Evolutionary conservation across 2,329 filamentous ascomycete genomes (phyloP), one percentile per base, ranked within the genome.

Genomic region (Fusarium euwallaceae): DNA sequence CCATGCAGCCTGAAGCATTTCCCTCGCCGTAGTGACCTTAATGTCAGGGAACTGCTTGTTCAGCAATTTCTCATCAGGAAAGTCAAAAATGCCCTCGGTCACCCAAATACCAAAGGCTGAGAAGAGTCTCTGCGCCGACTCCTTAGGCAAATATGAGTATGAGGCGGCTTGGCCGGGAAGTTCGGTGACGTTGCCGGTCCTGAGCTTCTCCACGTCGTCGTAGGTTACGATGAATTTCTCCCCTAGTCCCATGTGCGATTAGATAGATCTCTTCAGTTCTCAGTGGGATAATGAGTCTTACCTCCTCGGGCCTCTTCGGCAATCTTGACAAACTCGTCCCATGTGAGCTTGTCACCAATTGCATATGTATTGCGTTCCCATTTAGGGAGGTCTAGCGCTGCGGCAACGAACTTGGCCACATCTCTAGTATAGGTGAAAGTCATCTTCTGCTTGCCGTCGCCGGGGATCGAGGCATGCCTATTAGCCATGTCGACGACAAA

Each of bases 401-500:
- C 43, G 16, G 24, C 20, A 12, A 45, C 43, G 16, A 45, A 45
- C 43, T 45, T 45, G 43, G 43, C 43, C 20, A 45, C 20, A 22
- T 45, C 43, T 3, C 24, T 45, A 0, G 43, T 24, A 7, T 55
- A 55, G 2, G 27, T 55, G n/a, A 55, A 32, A 5, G 51, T 6
- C 51, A 55, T 55, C 17, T 27, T 32, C 27, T 55, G 51, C 10
- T 32, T 32, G 29, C 51, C 51, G 10, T 55, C 53, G 8, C 62
- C 62, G 3, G 62, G 62, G 27, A 64, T 59, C 1, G 51, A 20
- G 12, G 62, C 62, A 16, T 20, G 11, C 14, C 32, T 59, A 17
- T 59, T 59, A 10, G 51, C 37, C 51, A 59, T 48, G 20, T 64
- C 37, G 51, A 59, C 37, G 5, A 64, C 51, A n/a, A 59, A 64